Evolutionary conservation across 768 basidiomycete species (phyloP).

Genomic region (Tricholoma saponaceum): DNA sequence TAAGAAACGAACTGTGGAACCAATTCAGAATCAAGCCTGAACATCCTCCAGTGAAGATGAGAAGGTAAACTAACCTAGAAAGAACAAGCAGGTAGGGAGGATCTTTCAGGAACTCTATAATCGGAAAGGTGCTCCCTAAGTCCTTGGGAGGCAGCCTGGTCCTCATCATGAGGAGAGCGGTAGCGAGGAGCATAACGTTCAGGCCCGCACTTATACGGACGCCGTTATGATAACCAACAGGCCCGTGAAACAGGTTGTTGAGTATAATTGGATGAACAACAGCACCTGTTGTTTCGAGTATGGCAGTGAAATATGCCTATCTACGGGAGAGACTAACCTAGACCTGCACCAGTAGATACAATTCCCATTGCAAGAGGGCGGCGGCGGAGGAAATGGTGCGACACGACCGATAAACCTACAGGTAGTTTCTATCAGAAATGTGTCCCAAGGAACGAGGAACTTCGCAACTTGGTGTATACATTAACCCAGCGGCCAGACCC

Average conservation of each 20-base stretch:
- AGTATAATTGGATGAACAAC: conserved; percentile 43
- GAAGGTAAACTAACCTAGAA: not conserved
- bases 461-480: conserved; percentile 31
- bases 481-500: conserved; percentile 29
- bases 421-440: not conserved
- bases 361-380: conserved; percentile 44
- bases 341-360: conserved; percentile 35
- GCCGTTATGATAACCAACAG: conserved; percentile 29
- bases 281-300: conserved; percentile 28
- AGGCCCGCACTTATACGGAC: conserved; percentile 32
- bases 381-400: conserved; percentile 39
- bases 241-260: conserved; percentile 29
- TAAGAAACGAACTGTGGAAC: conserved; percentile 1
- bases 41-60: not conserved
- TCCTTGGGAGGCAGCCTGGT: conserved; percentile 22
- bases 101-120: not conserved
- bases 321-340: conserved; percentile 19
- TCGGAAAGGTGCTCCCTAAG: not conserved
- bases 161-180: conserved; percentile 27
- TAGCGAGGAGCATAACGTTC: conserved; percentile 21
- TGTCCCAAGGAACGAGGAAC: not conserved
- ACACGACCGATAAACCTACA: conserved; percentile 32
- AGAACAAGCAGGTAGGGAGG: not conserved
- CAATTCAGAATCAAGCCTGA: not conserved
- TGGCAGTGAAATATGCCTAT: not conserved